Base-by-base conservation (phyloP, 2,329 filamentous ascomycete genomes). In the Periconia digitata region DNA sequence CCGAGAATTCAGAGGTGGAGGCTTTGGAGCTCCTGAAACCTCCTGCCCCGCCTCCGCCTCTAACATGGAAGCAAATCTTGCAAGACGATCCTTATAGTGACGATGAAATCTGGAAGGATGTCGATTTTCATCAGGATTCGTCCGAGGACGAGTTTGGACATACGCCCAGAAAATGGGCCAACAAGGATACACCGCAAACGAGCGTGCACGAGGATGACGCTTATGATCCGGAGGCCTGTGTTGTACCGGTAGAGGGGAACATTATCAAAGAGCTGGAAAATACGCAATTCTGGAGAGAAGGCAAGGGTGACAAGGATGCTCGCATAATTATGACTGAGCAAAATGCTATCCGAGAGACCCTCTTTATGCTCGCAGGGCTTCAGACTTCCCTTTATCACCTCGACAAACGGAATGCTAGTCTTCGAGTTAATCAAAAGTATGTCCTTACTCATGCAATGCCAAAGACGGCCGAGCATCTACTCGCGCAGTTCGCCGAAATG, bases 321-420 rank as follows among this genome's bases (percentile, higher is more conserved):
- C 66, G 49, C 22, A 43, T 55, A 3, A 59, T 64, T 15, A 75
- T 92, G 6, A 82, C 87, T 0, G 92, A 96, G 65, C 75, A 88
- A 1, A 85, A 92, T 54, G 76, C 85, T 10, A 74, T 92, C 21
- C 83, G 90, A 40, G 91, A 97, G 63, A 82, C 84, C 0, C 75
- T 96, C 0, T 92, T 90, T 60, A 95, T 96, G 89, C 79, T 97
- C 0, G 82, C 84, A 45, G 92, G 92, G 0, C 74, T 94, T 3
- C 81, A 85, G 6, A 92, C 88, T 2, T 86, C 84, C 1, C 64
- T 96, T 1, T 96, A 92, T 60, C 47, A 57, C 8, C 54, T 62
- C 55, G 69, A 74, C 57, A 64, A 44, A 24, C 47, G 55, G 21
- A 58, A 56, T 7, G 62, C 54, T 24, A 64, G 62, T 29, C 55